Evolutionary conservation across 163 green algal genomes (phyloP).

Genomic region (Coccomyxa subellipsoidea): DNA sequence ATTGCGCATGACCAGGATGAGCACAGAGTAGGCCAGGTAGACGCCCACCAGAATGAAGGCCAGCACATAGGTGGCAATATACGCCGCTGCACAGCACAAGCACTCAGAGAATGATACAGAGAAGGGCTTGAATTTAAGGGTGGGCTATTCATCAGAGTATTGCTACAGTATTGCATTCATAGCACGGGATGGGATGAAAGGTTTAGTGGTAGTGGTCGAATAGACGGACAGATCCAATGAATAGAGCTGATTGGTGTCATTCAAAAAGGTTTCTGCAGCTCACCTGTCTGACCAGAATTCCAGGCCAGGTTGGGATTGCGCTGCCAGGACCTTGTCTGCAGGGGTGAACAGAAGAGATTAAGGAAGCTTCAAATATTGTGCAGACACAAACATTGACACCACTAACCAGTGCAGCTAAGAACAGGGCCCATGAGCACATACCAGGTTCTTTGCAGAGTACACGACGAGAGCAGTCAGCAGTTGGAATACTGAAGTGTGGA

Average conservation of each 20-base stretch:
- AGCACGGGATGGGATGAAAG: too few relatives aligned
- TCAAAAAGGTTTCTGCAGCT: too few relatives aligned
- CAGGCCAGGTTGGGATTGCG: background rate
- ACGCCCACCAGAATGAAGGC: background rate
- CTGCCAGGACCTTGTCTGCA: background rate
- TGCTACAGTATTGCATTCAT: too few relatives aligned
- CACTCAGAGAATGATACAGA: background rate
- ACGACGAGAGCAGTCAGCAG: background rate
- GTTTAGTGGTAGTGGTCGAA: background rate
- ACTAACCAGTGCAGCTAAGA: too few relatives aligned
- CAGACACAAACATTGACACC: too few relatives aligned
- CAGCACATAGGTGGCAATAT: background rate
- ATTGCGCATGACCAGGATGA: constrained; percentile 7
- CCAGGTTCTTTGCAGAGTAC: background rate
- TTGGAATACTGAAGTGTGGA: background rate
- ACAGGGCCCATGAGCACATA: background rate
- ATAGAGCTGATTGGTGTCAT: too few relatives aligned
- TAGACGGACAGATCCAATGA: background rate
- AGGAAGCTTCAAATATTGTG: too few relatives aligned
- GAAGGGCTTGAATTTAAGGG: too few relatives aligned
- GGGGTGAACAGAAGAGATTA: too few relatives aligned
- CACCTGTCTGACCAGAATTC: background rate
- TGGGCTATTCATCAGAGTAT: too few relatives aligned
- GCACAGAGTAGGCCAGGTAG: background rate
- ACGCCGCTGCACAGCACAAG: background rate